Base-by-base conservation (phyloP, 2,329 filamentous ascomycete species). In the Teratosphaeria zuluensis region DNA sequence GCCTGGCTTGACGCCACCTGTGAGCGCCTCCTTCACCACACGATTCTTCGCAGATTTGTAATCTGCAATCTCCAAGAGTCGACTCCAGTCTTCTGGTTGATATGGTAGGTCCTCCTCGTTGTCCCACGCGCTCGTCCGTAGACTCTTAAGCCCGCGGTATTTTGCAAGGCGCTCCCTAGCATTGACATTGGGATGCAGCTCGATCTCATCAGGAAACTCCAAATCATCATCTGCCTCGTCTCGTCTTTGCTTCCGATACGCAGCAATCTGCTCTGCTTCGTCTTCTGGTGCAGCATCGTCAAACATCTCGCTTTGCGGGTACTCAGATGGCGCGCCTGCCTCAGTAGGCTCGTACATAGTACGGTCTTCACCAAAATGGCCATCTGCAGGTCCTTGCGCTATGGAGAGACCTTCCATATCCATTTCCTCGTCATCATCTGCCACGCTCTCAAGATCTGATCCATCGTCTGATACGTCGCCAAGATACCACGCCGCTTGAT, bases 181-280 rank as follows among this genome's bases (percentile, higher is more conserved):
- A 52, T 90, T 80, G 3, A 95, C 90, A 56, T 92, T 83, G 0
- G 95, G 94, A 64, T 89, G 90, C 56, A 99, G 79, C 73, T 99
- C 95, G 59, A 99, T 94, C 74, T 99, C 94, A 65, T 99, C 94
- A 0, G 94, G 94, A 73, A 97, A 99, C 72, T 97, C 92, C 57
- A 89, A 83, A 73, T 99, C 94, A 14, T 97, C 92, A 55, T 92
- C 84, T 3, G 85, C 90, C 65, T 96, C 92, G 28, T 85, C 85
- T 56, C 85, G 84, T 68, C 91, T 90, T 63, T 85, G 85, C 56
- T 84, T 81, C 46, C 94, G 85, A 75, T 91, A 99, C 52, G 87
- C 87, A 58, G 85, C 89, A 48, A 99, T 80, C 70, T 95, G 86
- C 66, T 86, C 81, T 1, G 88, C 88, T 68, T 95, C 91, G 62